Conservation (phyloP, 208 protist genomes). For the Leptomonas pyrrhocoris region DNA sequence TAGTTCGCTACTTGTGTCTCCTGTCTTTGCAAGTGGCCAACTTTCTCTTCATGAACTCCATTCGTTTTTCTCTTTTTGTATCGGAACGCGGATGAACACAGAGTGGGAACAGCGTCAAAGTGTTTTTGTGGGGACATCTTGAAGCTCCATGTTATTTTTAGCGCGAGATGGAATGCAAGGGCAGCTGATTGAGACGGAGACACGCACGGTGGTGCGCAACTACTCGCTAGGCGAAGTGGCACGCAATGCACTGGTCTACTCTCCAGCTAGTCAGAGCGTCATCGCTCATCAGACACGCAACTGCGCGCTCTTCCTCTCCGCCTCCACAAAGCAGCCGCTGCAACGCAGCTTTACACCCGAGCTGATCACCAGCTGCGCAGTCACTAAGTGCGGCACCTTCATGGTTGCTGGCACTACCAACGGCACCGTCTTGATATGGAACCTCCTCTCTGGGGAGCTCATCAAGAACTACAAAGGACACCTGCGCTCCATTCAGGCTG, state of each 20-base stretch:
- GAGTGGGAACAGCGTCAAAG: no score
- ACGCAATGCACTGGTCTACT: conserved; percentile 51
- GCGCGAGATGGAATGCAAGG: conserved; percentile 47
- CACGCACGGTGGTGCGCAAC: conserved; percentile 50
- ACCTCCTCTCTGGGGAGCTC: conserved; percentile 63
- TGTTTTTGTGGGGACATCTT: no score
- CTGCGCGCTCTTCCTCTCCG: conserved; percentile 66
- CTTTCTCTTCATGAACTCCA: no score
- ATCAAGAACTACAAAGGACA: conserved; percentile 69
- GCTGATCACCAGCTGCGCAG: conserved; percentile 50
- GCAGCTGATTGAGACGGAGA: conserved; percentile 59
- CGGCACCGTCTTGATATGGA: conserved; percentile 81
- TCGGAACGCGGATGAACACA: no score
- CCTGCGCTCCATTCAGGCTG: conserved; percentile 53
- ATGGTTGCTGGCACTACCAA: conserved; percentile 60
- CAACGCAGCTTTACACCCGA: conserved; percentile 76
- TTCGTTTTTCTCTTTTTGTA: no score
- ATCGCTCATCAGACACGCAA: conserved; percentile 55
- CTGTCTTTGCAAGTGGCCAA: no score
- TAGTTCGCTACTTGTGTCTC: not conserved
- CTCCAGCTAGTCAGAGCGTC: conserved; percentile 38
- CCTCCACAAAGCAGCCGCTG: conserved; percentile 68
- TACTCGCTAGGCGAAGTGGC: conserved; percentile 43
- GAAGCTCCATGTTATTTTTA: conserved; percentile 68
- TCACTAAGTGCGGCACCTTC: conserved; percentile 65